Evolutionary conservation across 352 stramenopile genomes (phyloP).

Genomic region (Pythium periplocum): DNA sequence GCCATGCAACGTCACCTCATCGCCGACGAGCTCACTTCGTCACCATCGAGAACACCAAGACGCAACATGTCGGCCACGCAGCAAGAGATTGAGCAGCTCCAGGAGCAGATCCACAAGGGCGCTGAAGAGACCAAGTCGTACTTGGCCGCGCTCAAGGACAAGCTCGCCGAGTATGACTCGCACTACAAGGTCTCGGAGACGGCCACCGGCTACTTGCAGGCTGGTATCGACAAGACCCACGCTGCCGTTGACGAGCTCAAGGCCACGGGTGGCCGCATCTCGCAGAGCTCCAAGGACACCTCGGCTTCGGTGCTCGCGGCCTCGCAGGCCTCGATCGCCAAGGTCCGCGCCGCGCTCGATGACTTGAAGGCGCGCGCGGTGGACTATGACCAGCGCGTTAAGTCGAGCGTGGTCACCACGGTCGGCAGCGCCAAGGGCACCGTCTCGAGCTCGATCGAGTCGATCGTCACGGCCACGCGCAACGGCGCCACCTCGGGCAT

Average conservation of each 20-base stretch:
- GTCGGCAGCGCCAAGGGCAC: conserved; percentile 34
- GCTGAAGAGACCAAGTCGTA: conserved; percentile 76
- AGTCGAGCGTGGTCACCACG: conserved; percentile 29
- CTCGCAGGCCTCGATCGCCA: conserved; percentile 48
- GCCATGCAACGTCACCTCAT: not conserved
- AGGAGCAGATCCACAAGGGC: conserved; percentile 64
- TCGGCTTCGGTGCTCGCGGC: conserved; percentile 43
- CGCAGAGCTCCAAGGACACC: conserved; percentile 44
- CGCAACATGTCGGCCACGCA: conserved; percentile 8
- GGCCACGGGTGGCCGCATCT: conserved; percentile 41
- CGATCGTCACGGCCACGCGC: conserved; percentile 55
- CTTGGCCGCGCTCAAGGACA: conserved; percentile 29
- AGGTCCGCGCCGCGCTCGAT: conserved; percentile 47
- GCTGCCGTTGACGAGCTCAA: conserved; percentile 73
- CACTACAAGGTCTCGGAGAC: conserved; percentile 73
- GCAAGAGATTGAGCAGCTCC: conserved; percentile 50
- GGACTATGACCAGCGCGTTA: conserved; percentile 51
- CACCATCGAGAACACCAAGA: too few relatives aligned
- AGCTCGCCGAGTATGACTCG: conserved; percentile 47
- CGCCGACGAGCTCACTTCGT: not conserved
- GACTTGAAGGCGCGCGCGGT: conserved; percentile 49
- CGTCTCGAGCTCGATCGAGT: conserved; percentile 62
- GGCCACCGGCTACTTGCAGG: conserved; percentile 56
- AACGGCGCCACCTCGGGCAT: conserved; percentile 51
- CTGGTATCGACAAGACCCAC: conserved; percentile 59